Evolutionary conservation across 192 early-diverging fungal species (phyloP).

Genomic region (Entomortierella parvispora): DNA sequence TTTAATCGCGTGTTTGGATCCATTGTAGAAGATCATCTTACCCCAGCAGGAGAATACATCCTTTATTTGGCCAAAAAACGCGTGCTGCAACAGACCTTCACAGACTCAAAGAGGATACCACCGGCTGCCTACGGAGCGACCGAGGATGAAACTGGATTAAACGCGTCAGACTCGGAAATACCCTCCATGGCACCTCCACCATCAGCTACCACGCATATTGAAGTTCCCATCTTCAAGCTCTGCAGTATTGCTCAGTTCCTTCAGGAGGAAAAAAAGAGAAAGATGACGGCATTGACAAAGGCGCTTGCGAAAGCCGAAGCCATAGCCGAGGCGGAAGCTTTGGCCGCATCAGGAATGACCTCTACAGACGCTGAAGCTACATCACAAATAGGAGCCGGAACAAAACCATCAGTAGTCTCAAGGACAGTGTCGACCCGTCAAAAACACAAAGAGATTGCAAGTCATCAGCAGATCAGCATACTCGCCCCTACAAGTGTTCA

Average conservation of each 20-base stretch:
- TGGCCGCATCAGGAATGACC: neutral
- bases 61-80: no score
- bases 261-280: conserved; percentile 47
- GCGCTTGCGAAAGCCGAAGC: conserved; percentile 47
- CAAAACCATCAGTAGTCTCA: neutral
- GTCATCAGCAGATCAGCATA: conserved; percentile 36
- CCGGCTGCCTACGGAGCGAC: no score
- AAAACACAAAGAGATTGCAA: conserved; percentile 40
- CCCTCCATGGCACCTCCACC: conserved; percentile 4
- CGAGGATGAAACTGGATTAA: no score
- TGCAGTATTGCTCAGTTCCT: conserved; percentile 39
- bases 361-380: neutral
- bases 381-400: no score
- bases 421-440: conserved; percentile 40
- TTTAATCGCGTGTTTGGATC: no score
- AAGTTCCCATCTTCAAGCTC: conserved; percentile 45
- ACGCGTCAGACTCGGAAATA: neutral
- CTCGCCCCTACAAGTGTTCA: neutral
- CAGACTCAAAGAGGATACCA: no score
- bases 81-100: no score
- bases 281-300: conserved; percentile 33
- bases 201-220: conserved; percentile 29
- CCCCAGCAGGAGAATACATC: no score
- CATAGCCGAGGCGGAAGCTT: conserved; percentile 24
- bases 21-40: no score